Conservation (phyloP, 257 asterid genomes). For the Cinchona pubescens region DNA sequence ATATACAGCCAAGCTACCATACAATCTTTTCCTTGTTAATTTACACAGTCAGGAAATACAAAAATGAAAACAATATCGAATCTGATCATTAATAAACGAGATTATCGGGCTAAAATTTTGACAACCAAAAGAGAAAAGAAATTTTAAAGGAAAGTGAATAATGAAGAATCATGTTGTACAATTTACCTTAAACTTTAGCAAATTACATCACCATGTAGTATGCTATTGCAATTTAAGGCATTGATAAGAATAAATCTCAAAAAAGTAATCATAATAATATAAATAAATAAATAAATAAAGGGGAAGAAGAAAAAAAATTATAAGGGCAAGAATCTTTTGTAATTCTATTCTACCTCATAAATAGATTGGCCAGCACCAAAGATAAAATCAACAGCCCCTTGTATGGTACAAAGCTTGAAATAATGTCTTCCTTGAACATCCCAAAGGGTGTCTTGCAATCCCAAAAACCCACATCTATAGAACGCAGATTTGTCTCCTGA, state of each 20-base stretch:
- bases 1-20: background rate
- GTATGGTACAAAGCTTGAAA: conserved; percentile 48
- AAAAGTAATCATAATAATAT: too few relatives aligned
- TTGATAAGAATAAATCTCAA: too few relatives aligned
- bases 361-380: conserved; percentile 76
- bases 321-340: background rate
- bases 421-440: conserved; percentile 70
- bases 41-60: background rate
- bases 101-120: background rate
- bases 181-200: background rate
- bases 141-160: background rate
- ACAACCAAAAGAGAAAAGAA: background rate
- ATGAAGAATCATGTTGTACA: background rate
- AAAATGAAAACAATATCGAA: background rate
- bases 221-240: background rate
- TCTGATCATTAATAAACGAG: background rate
- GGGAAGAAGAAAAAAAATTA: too few relatives aligned
- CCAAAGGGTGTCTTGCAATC: conserved; percentile 71
- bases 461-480: conserved; percentile 45
- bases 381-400: conserved; percentile 75
- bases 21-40: background rate
- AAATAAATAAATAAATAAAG: too few relatives aligned
- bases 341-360: conserved; percentile 48
- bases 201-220: too few relatives aligned
- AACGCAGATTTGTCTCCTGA: conserved; percentile 60